Percentiles rank a stretch among this genome's conserved stretches.
Evolutionary conservation across 768 basidiomycete genomes (phyloP).

Genomic region (Amylocystis lapponica): DNA sequence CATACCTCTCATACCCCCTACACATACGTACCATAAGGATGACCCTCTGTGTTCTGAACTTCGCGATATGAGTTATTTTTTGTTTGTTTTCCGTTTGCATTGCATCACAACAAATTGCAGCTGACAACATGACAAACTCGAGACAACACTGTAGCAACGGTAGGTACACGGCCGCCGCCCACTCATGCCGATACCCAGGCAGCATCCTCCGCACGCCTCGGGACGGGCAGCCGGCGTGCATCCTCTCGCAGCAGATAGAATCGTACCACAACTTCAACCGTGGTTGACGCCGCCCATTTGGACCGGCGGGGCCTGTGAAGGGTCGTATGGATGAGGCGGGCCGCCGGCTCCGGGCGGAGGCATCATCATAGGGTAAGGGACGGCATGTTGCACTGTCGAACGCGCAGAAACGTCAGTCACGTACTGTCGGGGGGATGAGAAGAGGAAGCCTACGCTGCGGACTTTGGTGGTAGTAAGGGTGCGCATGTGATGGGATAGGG

Average conservation of each 20-base stretch:
- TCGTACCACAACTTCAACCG: conserved; percentile 22
- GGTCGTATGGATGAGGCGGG: conserved; percentile 69
- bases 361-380: conserved; percentile 87
- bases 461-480: conserved; percentile 85
- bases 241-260: neutral
- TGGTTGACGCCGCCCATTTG: conserved; percentile 71
- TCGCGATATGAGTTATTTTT: neutral
- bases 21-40: neutral
- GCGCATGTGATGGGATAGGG: conserved; percentile 81
- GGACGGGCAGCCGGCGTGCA: conserved; percentile 1
- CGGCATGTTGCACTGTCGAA: conserved; percentile 73
- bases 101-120: conserved; percentile 21
- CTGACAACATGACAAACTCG: conserved; percentile 19
- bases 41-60: neutral
- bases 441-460: conserved; percentile 52
- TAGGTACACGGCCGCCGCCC: conserved; percentile 2
- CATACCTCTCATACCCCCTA: neutral
- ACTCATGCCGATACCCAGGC: neutral
- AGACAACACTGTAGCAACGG: conserved; percentile 13
- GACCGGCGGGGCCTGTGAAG: conserved; percentile 60
- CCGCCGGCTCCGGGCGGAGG: conserved; percentile 83
- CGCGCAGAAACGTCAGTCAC: neutral
- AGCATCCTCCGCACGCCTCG: neutral
- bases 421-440: conserved; percentile 7
- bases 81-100: conserved; percentile 7